Conservation (phyloP, 306 rosid genomes). For the Cucurbita argyrosperma region DNA sequence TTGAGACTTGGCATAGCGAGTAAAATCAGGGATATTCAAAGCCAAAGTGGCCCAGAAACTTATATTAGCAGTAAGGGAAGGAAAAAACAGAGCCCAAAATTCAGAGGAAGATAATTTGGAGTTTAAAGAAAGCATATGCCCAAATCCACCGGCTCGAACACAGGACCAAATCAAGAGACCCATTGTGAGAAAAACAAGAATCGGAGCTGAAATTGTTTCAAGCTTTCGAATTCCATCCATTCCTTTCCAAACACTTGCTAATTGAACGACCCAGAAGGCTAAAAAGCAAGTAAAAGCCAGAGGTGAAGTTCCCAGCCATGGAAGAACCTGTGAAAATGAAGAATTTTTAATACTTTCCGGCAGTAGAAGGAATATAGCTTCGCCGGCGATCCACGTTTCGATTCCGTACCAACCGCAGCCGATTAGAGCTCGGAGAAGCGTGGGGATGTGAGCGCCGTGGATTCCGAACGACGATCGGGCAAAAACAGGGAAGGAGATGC, state of each 20-base stretch:
- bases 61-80: slow-evolving; percentile 77
- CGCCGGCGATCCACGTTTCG: slow-evolving; percentile 92
- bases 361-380: slow-evolving; percentile 64
- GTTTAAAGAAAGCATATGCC: slow-evolving; percentile 60
- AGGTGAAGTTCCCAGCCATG: slow-evolving; percentile 84
- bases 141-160: slow-evolving; percentile 55
- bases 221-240: slow-evolving; percentile 70
- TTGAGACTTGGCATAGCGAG: slow-evolving; percentile 59
- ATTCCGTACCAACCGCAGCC: slow-evolving; percentile 99
- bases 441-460: slow-evolving; percentile 73
- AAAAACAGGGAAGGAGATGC: slow-evolving; percentile 73
- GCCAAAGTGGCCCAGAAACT: slow-evolving; percentile 86
- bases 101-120: slow-evolving; percentile 44
- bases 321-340: slow-evolving; percentile 13
- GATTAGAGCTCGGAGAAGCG: slow-evolving; percentile 58
- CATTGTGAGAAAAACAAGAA: slow-evolving; percentile 45
- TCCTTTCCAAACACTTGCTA: slow-evolving; percentile 56
- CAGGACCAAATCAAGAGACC: slow-evolving; percentile 53
- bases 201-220: slow-evolving; percentile 80
- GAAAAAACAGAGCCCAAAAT: slow-evolving; percentile 66
- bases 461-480: slow-evolving; percentile 79
- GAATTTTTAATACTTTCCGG: slow-evolving; percentile 36
- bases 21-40: slow-evolving; percentile 80
- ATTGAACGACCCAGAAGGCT: slow-evolving; percentile 51
- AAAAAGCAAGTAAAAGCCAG: slow-evolving; percentile 60